Evolutionary conservation across 2,329 filamentous ascomycete species (phyloP).

Genomic region (Colletotrichum scovillei): DNA sequence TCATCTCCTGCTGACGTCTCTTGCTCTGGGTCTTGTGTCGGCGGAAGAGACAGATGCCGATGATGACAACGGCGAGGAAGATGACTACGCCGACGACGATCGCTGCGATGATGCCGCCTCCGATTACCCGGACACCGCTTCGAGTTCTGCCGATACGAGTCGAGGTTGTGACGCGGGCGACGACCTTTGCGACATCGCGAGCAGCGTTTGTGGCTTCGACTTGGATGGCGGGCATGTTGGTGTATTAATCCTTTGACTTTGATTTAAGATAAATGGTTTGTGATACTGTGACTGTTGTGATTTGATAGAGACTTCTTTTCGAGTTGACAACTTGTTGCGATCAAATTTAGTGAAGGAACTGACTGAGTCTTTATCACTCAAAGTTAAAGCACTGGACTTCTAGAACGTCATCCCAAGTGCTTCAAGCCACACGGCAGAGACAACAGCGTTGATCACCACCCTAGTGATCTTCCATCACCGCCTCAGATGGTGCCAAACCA

Average conservation of each 20-base stretch:
- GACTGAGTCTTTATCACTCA: not conserved
- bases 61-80: not conserved
- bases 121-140: not conserved
- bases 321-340: not conserved
- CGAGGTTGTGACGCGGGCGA: not conserved
- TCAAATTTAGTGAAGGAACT: not conserved
- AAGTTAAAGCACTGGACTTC: not conserved
- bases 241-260: not conserved
- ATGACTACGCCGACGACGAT: slow-evolving; percentile 11
- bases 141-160: not conserved
- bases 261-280: not conserved
- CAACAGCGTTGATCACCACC: not conserved
- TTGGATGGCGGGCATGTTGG: slow-evolving; percentile 22
- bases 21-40: slow-evolving; percentile 4
- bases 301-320: too few species aligned
- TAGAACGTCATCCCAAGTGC: not conserved
- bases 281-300: not conserved
- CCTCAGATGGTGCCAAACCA: not conserved
- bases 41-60: slow-evolving; percentile 2
- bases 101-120: slow-evolving; percentile 26
- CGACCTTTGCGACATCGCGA: not conserved
- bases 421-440: not conserved
- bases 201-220: not conserved
- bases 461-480: not conserved
- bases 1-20: slow-evolving; percentile 17